Evolutionary conservation across 768 basidiomycete genomes (phyloP).

Genomic region (Rhizopogon vulgaris): DNA sequence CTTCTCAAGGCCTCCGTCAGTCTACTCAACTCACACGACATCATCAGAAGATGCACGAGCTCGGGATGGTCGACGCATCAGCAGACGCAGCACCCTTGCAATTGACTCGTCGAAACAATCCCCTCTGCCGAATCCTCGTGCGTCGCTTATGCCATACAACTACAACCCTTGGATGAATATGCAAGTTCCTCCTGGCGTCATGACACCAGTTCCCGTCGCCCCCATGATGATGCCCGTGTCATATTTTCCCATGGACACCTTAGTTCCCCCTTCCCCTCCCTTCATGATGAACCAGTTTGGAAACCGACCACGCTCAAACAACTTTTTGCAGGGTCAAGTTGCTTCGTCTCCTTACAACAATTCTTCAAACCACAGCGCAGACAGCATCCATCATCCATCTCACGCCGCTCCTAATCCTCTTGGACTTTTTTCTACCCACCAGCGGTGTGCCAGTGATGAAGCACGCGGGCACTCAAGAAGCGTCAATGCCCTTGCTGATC

Average conservation of each 20-base stretch:
- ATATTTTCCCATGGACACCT: constrained; percentile 49
- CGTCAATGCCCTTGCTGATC: constrained; percentile 6
- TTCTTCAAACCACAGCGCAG: constrained; percentile 20
- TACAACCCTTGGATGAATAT: constrained; percentile 20
- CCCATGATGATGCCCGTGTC: constrained; percentile 32
- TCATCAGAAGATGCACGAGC: constrained; percentile 53
- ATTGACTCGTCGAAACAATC: constrained; percentile 27
- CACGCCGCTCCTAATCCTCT: constrained; percentile 13
- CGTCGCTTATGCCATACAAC: constrained; percentile 21
- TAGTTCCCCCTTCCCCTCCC: constrained; percentile 67
- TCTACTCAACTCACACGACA: constrained; percentile 46
- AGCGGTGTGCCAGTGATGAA: constrained; percentile 28
- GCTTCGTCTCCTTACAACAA: constrained; percentile 19
- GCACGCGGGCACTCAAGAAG: constrained; percentile 9
- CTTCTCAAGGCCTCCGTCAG: constrained; percentile 48
- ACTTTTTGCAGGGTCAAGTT: constrained; percentile 25
- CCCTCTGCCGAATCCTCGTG: constrained; percentile 13
- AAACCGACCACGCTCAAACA: constrained; percentile 31
- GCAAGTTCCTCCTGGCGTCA: constrained; percentile 8
- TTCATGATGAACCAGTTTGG: constrained; percentile 65
- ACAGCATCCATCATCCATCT: constrained; percentile 12
- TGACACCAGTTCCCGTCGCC: constrained; percentile 30
- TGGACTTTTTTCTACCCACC: constrained; percentile 10
- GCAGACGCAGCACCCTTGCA: constrained; percentile 37
- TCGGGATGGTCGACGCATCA: constrained; percentile 29